These are phyloP conservation scores for Aaosphaeria arxii DNA, from an alignment of 2,329 filamentous ascomycete species.

Conservation along the genomic window DNA sequence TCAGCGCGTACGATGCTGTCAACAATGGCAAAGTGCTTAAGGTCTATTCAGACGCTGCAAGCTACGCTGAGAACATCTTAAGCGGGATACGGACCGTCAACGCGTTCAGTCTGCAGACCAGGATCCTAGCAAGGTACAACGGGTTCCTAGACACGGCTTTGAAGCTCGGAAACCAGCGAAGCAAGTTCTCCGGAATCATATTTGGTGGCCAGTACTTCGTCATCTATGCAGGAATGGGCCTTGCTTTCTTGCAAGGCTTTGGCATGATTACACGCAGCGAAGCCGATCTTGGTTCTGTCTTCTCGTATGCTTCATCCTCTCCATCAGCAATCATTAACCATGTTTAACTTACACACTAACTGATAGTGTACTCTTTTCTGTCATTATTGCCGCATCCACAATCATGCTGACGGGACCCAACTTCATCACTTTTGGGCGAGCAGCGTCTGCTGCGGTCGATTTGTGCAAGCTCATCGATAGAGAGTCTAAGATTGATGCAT, in stretches of 20 bases:
- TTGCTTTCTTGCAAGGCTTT: slow-evolving; percentile 47
- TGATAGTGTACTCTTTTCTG: slow-evolving; percentile 3
- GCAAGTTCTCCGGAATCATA: slow-evolving; percentile 40
- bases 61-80: slow-evolving; percentile 83
- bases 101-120: slow-evolving; percentile 62
- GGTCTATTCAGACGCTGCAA: slow-evolving; percentile 1
- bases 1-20: slow-evolving; percentile 56
- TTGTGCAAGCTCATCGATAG: slow-evolving; percentile 2
- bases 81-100: slow-evolving; percentile 85
- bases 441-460: slow-evolving; percentile 5
- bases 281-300: neutral
- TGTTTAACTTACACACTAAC: slow-evolving; percentile 4
- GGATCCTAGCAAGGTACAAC: neutral
- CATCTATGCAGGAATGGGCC: slow-evolving; percentile 44
- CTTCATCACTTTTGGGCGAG: too few relatives aligned
- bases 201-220: slow-evolving; percentile 44
- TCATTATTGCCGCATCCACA: slow-evolving; percentile 5
- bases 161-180: slow-evolving; percentile 43
- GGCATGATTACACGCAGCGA: slow-evolving; percentile 53
- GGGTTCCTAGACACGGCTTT: slow-evolving; percentile 40
- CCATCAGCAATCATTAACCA: neutral
- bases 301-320: neutral
- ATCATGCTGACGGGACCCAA: neutral
- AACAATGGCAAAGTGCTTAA: slow-evolving; percentile 55
- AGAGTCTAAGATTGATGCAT: neutral